These are phyloP conservation scores for Immersiella caudata DNA, from an alignment of 495 filamentous ascomycete genomes.

Conservation along the genomic window DNA sequence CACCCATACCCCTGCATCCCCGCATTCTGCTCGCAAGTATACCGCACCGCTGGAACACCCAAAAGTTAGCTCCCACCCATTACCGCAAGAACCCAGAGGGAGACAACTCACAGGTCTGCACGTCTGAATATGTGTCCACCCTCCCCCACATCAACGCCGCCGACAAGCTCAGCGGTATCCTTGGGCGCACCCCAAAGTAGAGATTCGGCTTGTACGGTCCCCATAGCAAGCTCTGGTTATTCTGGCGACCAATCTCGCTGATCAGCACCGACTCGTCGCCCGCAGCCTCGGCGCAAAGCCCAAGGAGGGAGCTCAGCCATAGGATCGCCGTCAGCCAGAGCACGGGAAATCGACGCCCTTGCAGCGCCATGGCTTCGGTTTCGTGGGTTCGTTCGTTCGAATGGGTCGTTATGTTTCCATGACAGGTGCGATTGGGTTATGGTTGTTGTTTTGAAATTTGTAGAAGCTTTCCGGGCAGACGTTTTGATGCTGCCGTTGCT, in stretches of 20 bases:
- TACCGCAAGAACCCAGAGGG: neutral
- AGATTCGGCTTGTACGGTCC: slow-evolving; percentile 94
- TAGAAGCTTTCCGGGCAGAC: neutral
- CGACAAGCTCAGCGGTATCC: slow-evolving; percentile 82
- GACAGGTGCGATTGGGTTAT: neutral
- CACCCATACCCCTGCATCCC: slow-evolving; percentile 96
- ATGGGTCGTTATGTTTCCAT: neutral
- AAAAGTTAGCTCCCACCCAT: slow-evolving; percentile 22
- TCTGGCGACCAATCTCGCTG: slow-evolving; percentile 58
- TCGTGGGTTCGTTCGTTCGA: neutral
- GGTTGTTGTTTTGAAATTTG: neutral
- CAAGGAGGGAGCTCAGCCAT: slow-evolving; percentile 6
- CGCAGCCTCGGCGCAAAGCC: slow-evolving; percentile 9
- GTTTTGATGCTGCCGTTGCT: neutral
- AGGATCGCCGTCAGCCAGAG: slow-evolving; percentile 22
- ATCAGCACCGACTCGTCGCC: slow-evolving; percentile 48
- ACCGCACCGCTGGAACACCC: slow-evolving; percentile 68
- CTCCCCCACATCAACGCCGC: slow-evolving; percentile 88
- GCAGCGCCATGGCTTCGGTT: neutral
- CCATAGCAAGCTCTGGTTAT: slow-evolving; percentile 90
- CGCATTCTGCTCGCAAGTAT: slow-evolving; percentile 95
- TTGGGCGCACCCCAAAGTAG: slow-evolving; percentile 91
- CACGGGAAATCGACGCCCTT: slow-evolving; percentile 9
- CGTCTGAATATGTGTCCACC: slow-evolving; percentile 75
- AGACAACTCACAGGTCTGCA: slow-evolving; percentile 74